Evolutionary conservation across 2,329 filamentous ascomycete genomes (phyloP), one percentile per base, ranked within the genome.

Genomic region (Fusarium nisikadoi): DNA sequence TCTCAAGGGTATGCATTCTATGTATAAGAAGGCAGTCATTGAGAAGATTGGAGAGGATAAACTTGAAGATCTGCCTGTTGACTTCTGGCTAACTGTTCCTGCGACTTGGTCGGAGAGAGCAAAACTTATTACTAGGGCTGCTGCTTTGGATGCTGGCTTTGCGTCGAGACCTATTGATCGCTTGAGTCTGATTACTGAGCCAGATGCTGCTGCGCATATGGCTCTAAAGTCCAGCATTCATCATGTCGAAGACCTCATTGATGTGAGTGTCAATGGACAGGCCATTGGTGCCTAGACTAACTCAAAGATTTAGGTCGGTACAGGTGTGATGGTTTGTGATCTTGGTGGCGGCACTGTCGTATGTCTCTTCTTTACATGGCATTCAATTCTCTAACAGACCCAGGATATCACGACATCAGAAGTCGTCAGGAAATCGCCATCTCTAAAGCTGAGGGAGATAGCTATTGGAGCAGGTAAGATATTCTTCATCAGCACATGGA

Each of bases 141-240:
- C 50, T 2, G 50, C 50, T 7, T 17, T 53, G 23, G 50, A 53
- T 3, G 50, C 50, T 39, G 50, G 50, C 1, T 53, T 53, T 29
- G 50, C 50, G 2, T 53, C 35, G 7, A 27, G 50, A 5, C 25
- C 50, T 7, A 39, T 29, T 10, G 50, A 53, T 29, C 50, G 50
- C 3, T 39, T 53, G 35, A 53, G 35, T 5, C 6, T 53, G 14
- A 53, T 53, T 3, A 39, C 50, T 5, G 50, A 53, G 7, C 50
- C 50, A 10, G 50, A 53, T 4, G 50, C 50, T 4, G 50, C 50
- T 3, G 50, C 50, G 2, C 50, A 53, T 29, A 53, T 53, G 50
- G 50, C 50, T 53, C 17, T 53, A 7, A 53, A 53, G 35, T 53
- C 50, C 10, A 53, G 50, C 5, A 53, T 53, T 41, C 35, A 53